These are phyloP conservation scores for Penicillium subrubescens DNA, from an alignment of 495 filamentous ascomycete species.

Conservation along the genomic window DNA sequence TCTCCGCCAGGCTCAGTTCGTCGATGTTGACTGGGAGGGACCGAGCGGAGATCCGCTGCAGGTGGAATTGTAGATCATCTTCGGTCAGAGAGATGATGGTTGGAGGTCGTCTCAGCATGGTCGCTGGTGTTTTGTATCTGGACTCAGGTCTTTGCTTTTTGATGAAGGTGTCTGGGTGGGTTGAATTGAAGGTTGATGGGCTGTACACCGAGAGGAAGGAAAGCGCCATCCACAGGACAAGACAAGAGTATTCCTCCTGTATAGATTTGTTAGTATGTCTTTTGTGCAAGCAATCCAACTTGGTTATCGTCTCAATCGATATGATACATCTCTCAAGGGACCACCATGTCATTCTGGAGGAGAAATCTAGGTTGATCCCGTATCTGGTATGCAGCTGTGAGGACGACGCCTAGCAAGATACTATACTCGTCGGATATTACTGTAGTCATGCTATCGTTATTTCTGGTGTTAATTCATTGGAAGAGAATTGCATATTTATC, in stretches of 20 bases:
- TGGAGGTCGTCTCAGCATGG: constrained; percentile 58
- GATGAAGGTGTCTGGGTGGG: background rate
- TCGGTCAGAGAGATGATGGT: constrained; percentile 56
- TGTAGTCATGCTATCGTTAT: background rate
- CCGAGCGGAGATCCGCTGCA: constrained; percentile 26
- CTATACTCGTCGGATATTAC: background rate
- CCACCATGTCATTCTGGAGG: background rate
- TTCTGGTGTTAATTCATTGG: background rate
- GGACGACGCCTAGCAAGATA: constrained; percentile 1
- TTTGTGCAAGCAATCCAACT: no score
- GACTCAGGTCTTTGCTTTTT: background rate
- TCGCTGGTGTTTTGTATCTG: background rate
- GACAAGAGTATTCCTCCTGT: background rate
- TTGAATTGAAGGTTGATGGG: background rate
- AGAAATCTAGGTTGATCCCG: background rate
- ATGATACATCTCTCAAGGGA: background rate
- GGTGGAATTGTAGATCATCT: constrained; percentile 48
- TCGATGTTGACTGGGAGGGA: constrained; percentile 19
- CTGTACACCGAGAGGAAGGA: constrained; percentile 7
- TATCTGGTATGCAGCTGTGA: background rate
- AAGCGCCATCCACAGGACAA: constrained; percentile 1
- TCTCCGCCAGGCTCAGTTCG: constrained; percentile 23
- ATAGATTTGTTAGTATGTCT: no score
- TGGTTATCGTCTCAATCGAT: background rate
- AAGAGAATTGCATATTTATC: background rate